Base-by-base conservation (phyloP, 371 early-diverging fungal species). In the Syncephalis fuscata region DNA sequence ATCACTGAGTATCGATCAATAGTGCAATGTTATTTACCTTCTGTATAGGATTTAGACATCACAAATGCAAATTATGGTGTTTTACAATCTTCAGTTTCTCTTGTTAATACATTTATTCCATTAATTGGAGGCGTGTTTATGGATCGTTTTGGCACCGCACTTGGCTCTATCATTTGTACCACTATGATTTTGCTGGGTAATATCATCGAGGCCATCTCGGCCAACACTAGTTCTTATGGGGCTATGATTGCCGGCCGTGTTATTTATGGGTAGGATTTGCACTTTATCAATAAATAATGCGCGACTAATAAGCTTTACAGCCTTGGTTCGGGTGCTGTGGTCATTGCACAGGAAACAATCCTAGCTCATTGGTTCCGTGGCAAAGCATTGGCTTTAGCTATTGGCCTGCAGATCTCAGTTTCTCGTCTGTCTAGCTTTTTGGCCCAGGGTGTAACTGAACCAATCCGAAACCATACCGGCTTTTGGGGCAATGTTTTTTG, bases 281-380 rank as follows among this genome's bases (percentile, higher is more conserved):
- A n/a, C n/a, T n/a, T n/a, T n/a, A n/a, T n/a, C n/a, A n/a, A n/a
- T n/a, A n/a, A n/a, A n/a, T n/a, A n/a, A n/a, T n/a, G n/a, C n/a
- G n/a, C n/a, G n/a, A n/a, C n/a, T n/a, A n/a, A n/a, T n/a, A n/a
- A n/a, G n/a, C n/a, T n/a, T n/a, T n/a, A n/a, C n/a, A n/a, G n/a
- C n/a, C 62, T 74, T 39, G 75, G 75, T 3, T 62, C 64, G 39
- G 69, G 69, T 32, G 48, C 67, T 21, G 67, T 74, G 53, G 69
- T 71, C 17, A 70, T 72, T 2, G 66, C 68, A 61, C 75, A 74
- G 57, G 71, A 74, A 56, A 67, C 72, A 5, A 59, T 74, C 0
- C 52, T 74, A 1, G 63, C 68, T 0, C 68, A 71, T 47, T 74
- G 75, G 75, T 74, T 74, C 54, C 61, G 72, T 45, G 63, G 64